Conservation (phyloP, 768 basidiomycete species). For the Psilocybe sp. region DNA sequence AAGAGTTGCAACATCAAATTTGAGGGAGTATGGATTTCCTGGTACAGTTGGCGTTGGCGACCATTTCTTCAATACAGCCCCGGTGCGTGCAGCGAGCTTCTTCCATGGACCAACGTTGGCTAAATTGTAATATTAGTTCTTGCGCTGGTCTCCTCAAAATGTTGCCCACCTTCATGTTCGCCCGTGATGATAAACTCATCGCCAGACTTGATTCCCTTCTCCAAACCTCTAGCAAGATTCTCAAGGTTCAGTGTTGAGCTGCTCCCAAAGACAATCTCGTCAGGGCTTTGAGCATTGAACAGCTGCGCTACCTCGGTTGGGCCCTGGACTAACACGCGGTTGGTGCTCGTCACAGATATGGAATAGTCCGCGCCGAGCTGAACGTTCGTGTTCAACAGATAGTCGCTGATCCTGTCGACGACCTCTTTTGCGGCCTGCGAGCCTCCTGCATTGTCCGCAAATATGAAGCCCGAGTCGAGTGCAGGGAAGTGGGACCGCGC, state of each 20-base stretch:
- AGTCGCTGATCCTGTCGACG: conserved; percentile 61
- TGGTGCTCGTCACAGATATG: conserved; percentile 48
- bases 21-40: conserved; percentile 66
- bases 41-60: conserved; percentile 40
- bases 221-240: conserved; percentile 64
- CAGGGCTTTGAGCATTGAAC: conserved; percentile 57
- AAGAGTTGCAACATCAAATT: conserved; percentile 51
- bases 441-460: conserved; percentile 76
- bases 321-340: conserved; percentile 46
- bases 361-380: conserved; percentile 74
- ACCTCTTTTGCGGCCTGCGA: conserved; percentile 58
- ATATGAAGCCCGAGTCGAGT: conserved; percentile 57
- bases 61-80: conserved; percentile 61
- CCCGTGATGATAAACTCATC: conserved; percentile 80
- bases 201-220: conserved; percentile 46
- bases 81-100: conserved; percentile 57
- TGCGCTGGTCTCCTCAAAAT: background rate
- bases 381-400: conserved; percentile 68
- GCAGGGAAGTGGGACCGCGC: conserved; percentile 65
- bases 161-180: conserved; percentile 69
- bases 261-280: conserved; percentile 66
- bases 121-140: conserved; percentile 19
- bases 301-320: conserved; percentile 51
- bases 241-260: conserved; percentile 70
- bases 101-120: conserved; percentile 81